phyloP scores from a whole-genome alignment of 345 rosid genomes.

The Lepidium aucheri region DNA sequence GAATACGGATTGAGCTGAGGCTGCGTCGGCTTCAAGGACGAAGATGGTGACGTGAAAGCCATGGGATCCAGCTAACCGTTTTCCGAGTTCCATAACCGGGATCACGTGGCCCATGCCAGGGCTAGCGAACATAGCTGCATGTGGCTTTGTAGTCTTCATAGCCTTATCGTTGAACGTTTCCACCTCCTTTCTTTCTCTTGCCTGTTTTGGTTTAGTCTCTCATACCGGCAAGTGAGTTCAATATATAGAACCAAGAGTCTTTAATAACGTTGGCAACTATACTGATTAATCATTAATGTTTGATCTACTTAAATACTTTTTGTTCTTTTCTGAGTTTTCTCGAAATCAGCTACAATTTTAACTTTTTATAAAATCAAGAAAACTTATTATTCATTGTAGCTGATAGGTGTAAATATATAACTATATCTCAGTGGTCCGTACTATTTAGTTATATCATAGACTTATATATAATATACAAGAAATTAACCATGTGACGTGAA shows the following conservation, averaged over 20 bases:
- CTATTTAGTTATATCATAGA: too few species aligned
- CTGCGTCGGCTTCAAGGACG: conserved; percentile 23
- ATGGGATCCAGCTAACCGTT: conserved; percentile 19
- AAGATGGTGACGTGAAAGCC: conserved; percentile 23
- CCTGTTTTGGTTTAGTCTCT: not conserved
- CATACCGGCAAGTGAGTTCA: not conserved
- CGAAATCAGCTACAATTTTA: too few species aligned
- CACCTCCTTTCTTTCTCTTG: not conserved
- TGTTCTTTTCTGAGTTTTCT: too few species aligned
- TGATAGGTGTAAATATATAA: too few species aligned
- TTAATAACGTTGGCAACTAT: too few species aligned
- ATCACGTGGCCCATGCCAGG: conserved; percentile 30
- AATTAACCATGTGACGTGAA: too few species aligned
- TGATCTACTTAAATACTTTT: too few species aligned
- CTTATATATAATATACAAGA: too few species aligned
- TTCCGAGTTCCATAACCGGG: conserved; percentile 27
- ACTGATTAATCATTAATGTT: too few species aligned
- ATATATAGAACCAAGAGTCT: not conserved
- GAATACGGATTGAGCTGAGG: conserved; percentile 29
- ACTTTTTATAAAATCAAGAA: too few species aligned
- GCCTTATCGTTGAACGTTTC: not conserved
- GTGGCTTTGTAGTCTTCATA: conserved; percentile 21
- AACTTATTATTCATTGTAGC: too few species aligned
- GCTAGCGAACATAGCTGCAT: conserved; percentile 19
- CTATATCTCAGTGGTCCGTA: too few species aligned